phyloP scores from a whole-genome alignment of 129 eudicot genomes.

The Smallanthus sonchifolius region DNA sequence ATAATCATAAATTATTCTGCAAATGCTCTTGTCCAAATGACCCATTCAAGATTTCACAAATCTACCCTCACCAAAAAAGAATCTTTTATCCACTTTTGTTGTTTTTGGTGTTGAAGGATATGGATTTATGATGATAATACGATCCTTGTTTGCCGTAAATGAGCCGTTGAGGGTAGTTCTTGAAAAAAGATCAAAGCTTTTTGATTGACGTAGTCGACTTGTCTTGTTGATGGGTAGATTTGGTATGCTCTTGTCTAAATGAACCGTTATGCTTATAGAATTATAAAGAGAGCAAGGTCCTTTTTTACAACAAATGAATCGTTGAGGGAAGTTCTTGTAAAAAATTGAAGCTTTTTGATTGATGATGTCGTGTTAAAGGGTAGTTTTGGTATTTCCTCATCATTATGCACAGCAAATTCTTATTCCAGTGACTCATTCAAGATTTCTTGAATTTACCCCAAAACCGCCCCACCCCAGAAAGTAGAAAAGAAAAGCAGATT shows the following conservation, averaged over 20 bases:
- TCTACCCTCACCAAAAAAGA: background rate
- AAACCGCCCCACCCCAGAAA: background rate
- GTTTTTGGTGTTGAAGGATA: too few species aligned
- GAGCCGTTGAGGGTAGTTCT: too few species aligned
- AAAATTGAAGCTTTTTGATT: background rate
- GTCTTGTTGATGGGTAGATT: too few species aligned
- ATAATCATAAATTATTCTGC: background rate
- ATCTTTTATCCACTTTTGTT: too few species aligned
- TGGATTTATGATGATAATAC: too few species aligned
- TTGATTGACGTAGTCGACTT: too few species aligned
- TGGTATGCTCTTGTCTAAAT: too few species aligned
- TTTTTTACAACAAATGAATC: background rate
- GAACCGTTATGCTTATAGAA: too few species aligned
- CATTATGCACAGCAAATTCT: background rate
- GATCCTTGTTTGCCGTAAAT: too few species aligned
- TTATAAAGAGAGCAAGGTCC: background rate
- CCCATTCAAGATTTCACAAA: background rate
- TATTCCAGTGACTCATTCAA: background rate
- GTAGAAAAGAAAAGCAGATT: background rate
- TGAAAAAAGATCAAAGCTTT: too few species aligned
- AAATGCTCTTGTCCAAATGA: background rate
- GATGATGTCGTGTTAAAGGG: constrained; percentile 8
- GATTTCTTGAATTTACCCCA: background rate
- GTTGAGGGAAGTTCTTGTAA: background rate
- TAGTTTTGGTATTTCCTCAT: background rate